phyloP scores from a whole-genome alignment of 139 green algal genomes.

The Pseudopediastrum boryanum region DNA sequence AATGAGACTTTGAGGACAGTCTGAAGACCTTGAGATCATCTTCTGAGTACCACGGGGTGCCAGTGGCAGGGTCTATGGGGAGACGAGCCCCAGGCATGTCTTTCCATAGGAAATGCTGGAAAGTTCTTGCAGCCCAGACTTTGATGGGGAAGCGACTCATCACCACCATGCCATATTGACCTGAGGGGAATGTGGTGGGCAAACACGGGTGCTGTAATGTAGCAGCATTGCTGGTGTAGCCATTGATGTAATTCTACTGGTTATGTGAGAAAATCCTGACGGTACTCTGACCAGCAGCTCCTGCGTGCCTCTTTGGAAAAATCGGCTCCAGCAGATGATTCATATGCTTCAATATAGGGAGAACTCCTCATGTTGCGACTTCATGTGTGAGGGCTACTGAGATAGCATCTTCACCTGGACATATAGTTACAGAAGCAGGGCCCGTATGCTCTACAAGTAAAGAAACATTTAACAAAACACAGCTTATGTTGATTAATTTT shows the following conservation, averaged over 20 bases:
- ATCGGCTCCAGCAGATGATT: neutral
- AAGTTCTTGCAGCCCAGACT: slow-evolving; percentile 1
- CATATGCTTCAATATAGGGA: neutral
- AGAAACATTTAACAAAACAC: neutral
- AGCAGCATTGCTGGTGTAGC: too few relatives aligned
- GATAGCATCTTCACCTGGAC: too few relatives aligned
- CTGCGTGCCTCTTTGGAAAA: too few relatives aligned
- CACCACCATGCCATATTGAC: slow-evolving; percentile 38
- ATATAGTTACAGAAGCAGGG: too few relatives aligned
- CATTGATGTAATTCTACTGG: too few relatives aligned
- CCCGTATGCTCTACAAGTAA: too few relatives aligned
- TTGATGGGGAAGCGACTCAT: slow-evolving; percentile 26
- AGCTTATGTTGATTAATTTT: neutral
- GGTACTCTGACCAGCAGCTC: too few relatives aligned
- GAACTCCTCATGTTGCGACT: too few relatives aligned
- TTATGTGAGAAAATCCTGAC: too few relatives aligned
- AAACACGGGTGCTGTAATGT: too few relatives aligned
- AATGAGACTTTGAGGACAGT: slow-evolving; percentile 28
- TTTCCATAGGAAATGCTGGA: slow-evolving; percentile 26
- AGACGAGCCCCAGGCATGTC: slow-evolving; percentile 29
- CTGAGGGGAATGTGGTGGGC: too few relatives aligned
- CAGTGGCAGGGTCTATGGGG: slow-evolving; percentile 14
- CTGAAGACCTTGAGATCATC: slow-evolving; percentile 16
- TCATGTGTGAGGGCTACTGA: too few relatives aligned
- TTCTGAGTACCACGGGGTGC: slow-evolving; percentile 19